A percentile compares a stretch with the other conserved stretches of the same genome.
phyloP scores from a whole-genome alignment of 1,284 basidiomycete genomes.

The Ceratorhiza oryzae-sativae region DNA sequence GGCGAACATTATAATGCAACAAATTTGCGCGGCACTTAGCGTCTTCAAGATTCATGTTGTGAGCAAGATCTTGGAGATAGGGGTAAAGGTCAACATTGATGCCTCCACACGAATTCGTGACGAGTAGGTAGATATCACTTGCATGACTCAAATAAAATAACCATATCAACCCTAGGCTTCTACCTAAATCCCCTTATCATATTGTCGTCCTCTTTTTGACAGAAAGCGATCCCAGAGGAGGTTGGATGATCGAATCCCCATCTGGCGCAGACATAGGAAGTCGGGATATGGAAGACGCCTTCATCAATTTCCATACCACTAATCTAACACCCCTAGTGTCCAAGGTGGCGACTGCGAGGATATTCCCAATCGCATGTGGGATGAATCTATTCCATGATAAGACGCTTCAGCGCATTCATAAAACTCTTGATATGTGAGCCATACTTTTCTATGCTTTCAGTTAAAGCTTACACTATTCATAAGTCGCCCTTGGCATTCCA shows the following conservation, averaged over 20 bases:
- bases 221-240: constrained; percentile 21
- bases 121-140: neutral
- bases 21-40: neutral
- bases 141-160: neutral
- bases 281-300: neutral
- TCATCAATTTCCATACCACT: neutral
- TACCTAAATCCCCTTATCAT: constrained; percentile 20
- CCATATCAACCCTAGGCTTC: neutral
- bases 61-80: neutral
- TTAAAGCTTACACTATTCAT: neutral
- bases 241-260: constrained; percentile 6
- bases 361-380: constrained; percentile 6
- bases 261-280: neutral
- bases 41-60: constrained; percentile 14
- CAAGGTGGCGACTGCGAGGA: neutral
- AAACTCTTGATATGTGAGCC: neutral
- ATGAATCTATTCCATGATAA: constrained; percentile 9
- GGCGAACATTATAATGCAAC: neutral
- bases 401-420: neutral
- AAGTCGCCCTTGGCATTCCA: constrained; percentile 29
- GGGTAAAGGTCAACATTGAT: neutral
- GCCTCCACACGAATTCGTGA: neutral
- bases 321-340: neutral
- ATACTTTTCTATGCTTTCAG: neutral
- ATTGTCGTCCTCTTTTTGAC: constrained; percentile 18